A percentile compares a stretch with the other conserved stretches of the same genome.
Conservation (phyloP, 306 rosid species). For the Gastrolobium villosum region DNA sequence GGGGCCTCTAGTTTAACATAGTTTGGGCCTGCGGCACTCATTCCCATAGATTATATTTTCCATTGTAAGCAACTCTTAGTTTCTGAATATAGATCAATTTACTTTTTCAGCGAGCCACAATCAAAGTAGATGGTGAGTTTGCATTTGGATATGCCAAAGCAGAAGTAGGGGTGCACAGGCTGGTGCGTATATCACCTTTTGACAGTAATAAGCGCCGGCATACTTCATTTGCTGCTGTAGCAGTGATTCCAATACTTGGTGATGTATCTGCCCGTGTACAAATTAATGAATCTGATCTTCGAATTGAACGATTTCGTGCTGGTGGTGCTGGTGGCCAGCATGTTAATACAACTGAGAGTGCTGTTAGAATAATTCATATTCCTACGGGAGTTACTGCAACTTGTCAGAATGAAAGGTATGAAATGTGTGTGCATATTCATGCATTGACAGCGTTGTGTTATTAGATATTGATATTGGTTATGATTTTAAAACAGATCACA, state of each 20-base stretch:
- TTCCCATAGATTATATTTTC: conserved; percentile 32
- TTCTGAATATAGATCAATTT: conserved; percentile 48
- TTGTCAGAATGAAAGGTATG: conserved; percentile 95
- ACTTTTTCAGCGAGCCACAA: conserved; percentile 86
- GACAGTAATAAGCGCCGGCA: conserved; percentile 93
- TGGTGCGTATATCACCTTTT: conserved; percentile 96
- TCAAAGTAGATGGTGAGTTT: conserved; percentile 90
- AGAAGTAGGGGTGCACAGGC: conserved; percentile 96
- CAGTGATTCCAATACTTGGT: conserved; percentile 89
- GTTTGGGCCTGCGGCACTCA: background rate
- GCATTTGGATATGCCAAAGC: conserved; percentile 99
- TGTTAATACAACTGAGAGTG: conserved; percentile 93
- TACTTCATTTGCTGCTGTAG: conserved; percentile 98
- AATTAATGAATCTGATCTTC: conserved; percentile 93
- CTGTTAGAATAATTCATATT: conserved; percentile 87
- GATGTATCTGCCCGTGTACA: conserved; percentile 77
- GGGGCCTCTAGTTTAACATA: conserved; percentile 5
- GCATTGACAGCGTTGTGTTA: conserved; percentile 25
- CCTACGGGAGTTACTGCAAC: conserved; percentile 95
- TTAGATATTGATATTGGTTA: conserved; percentile 25
- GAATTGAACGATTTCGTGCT: conserved; percentile 88
- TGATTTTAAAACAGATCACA: conserved; percentile 75
- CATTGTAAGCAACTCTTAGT: conserved; percentile 24
- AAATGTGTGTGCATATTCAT: background rate
- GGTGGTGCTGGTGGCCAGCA: conserved; percentile 99